Evolutionary conservation across 129 eudicot genomes (phyloP).

Genomic region (Escallonia rubra): DNA sequence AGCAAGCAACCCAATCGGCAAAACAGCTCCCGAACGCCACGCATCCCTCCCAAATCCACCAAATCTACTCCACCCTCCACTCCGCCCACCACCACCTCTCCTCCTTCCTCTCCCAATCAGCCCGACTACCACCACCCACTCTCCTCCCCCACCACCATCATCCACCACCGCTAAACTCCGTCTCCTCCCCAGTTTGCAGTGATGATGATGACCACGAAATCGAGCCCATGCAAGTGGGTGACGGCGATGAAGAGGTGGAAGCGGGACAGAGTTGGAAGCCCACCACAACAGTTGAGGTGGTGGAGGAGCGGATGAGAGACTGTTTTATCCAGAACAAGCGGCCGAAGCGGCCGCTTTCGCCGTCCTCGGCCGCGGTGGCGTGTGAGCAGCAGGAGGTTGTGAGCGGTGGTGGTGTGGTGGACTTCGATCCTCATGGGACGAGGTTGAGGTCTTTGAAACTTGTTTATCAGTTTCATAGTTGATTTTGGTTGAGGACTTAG

Average conservation of each 20-base stretch:
- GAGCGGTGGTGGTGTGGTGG: constrained; percentile 23
- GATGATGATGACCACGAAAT: background rate
- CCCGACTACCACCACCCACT: constrained; percentile 1
- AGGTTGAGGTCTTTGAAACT: constrained; percentile 48
- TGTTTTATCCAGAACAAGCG: constrained; percentile 42
- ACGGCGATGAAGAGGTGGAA: constrained; percentile 13
- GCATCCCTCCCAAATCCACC: constrained; percentile 23
- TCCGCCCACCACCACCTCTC: constrained; percentile 35
- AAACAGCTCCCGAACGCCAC: constrained; percentile 33
- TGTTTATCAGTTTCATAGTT: constrained; percentile 49
- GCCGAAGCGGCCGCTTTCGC: constrained; percentile 36
- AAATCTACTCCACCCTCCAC: constrained; percentile 29
- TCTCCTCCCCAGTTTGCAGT: constrained; percentile 19
- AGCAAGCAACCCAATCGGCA: constrained; percentile 43
- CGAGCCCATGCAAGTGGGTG: constrained; percentile 42
- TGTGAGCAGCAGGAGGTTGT: too few species aligned
- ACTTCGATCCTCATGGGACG: constrained; percentile 29
- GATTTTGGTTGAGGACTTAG: background rate
- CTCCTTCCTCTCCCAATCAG: constrained; percentile 22
- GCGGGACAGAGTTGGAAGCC: constrained; percentile 17
- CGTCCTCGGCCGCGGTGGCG: constrained; percentile 19
- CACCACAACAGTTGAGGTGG: constrained; percentile 15
- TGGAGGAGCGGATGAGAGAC: constrained; percentile 48
- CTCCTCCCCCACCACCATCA: constrained; percentile 5
- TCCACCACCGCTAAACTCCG: constrained; percentile 23